Conservation (phyloP, 1,284 basidiomycete genomes). For the Athelia psychrophila region DNA sequence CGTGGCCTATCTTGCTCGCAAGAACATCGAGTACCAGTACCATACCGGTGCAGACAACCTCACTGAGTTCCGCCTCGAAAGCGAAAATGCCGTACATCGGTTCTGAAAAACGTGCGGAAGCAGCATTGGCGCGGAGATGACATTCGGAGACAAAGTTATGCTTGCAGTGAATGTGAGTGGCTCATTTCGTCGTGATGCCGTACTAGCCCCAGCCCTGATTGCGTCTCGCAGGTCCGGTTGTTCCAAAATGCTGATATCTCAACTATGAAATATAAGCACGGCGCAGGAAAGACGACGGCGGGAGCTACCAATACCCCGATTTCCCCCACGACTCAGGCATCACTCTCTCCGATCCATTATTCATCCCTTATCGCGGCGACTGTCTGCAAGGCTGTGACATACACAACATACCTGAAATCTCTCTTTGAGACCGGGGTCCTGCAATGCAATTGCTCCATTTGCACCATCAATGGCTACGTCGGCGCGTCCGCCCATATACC, state of each 20-base stretch:
- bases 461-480: not conserved
- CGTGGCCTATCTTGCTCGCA: not conserved
- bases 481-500: not conserved
- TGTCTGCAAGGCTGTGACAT: not conserved
- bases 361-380: not conserved
- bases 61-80: not conserved
- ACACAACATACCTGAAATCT: not conserved
- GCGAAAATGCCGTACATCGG: not conserved
- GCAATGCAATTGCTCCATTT: not conserved
- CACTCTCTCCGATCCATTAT: not conserved
- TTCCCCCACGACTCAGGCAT: not conserved
- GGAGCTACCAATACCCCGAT: no score
- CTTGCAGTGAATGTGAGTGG: not conserved
- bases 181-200: not conserved
- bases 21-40: not conserved
- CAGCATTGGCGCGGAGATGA: no score
- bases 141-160: no score
- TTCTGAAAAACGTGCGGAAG: not conserved
- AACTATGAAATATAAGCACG: not conserved
- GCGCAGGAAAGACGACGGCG: no score
- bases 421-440: not conserved
- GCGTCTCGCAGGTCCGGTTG: not conserved
- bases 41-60: not conserved
- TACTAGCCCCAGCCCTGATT: not conserved
- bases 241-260: not conserved